Percentiles rank a stretch among this genome's conserved stretches.
Conservation (phyloP, 306 rosid genomes). For the Senna siamea region DNA sequence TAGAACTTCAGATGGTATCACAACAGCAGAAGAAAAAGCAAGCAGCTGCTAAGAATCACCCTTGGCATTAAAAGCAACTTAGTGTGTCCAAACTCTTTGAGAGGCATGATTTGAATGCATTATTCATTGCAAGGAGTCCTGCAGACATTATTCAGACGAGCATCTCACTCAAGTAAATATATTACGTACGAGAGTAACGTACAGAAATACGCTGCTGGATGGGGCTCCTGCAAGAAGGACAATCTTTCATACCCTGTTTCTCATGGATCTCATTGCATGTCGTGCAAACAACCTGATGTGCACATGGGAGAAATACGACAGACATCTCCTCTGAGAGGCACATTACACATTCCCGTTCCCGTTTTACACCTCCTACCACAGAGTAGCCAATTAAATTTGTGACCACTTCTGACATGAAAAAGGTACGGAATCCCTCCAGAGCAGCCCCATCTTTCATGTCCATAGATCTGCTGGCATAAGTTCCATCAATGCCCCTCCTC, state of each 20-base stretch:
- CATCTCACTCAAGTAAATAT: slow-evolving; percentile 42
- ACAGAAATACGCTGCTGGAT: slow-evolving; percentile 84
- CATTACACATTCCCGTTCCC: slow-evolving; percentile 96
- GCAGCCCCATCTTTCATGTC: slow-evolving; percentile 45
- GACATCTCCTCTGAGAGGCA: slow-evolving; percentile 97
- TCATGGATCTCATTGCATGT: slow-evolving; percentile 94
- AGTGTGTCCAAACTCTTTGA: slow-evolving; percentile 47
- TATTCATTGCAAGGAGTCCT: no score
- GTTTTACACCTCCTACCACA: slow-evolving; percentile 67
- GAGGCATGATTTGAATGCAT: slow-evolving; percentile 50
- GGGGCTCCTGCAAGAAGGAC: slow-evolving; percentile 93
- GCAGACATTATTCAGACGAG: no score
- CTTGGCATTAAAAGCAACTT: slow-evolving; percentile 45
- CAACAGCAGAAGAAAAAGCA: slow-evolving; percentile 25
- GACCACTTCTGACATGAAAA: no score
- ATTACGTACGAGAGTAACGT: slow-evolving; percentile 61
- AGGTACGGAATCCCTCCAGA: no score
- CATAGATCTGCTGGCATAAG: slow-evolving; percentile 51
- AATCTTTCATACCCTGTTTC: slow-evolving; percentile 92
- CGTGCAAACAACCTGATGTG: slow-evolving; percentile 94
- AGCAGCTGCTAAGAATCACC: no score
- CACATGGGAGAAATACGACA: slow-evolving; percentile 88
- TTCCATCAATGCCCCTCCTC: slow-evolving; percentile 78
- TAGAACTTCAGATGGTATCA: not conserved
- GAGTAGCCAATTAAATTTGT: no score